phyloP scores from a whole-genome alignment of 352 stramenopile species.

The Pythium dissimile region DNA sequence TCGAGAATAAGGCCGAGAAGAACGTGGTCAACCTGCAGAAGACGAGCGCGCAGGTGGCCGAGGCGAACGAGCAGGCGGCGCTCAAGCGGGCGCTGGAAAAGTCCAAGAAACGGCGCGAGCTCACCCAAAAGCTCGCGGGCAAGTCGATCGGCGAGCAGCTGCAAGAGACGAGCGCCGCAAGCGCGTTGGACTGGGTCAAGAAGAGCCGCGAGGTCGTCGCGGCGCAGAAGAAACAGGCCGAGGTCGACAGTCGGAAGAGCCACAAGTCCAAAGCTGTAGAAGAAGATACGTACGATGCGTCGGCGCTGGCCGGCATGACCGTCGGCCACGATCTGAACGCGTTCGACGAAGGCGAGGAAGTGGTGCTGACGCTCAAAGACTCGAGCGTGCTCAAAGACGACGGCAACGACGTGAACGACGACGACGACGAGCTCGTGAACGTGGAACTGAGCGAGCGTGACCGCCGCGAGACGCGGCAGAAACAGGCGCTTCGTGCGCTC shows the following conservation, averaged over 20 bases:
- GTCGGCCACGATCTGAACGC: constrained; percentile 85
- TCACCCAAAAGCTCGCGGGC: constrained; percentile 63
- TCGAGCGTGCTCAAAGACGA: constrained; percentile 77
- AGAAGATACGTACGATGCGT: constrained; percentile 47
- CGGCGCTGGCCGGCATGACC: constrained; percentile 84
- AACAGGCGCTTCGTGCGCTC: constrained; percentile 34
- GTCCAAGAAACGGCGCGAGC: constrained; percentile 66
- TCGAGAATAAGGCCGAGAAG: constrained; percentile 42
- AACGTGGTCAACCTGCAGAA: constrained; percentile 70
- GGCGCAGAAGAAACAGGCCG: constrained; percentile 11
- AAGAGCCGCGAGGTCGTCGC: constrained; percentile 35
- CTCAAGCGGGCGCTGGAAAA: constrained; percentile 58
- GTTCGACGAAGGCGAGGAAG: constrained; percentile 89
- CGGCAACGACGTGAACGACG: constrained; percentile 78
- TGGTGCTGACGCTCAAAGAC: constrained; percentile 95
- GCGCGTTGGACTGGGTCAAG: constrained; percentile 75
- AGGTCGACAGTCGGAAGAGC: background rate
- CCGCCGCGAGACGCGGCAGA: constrained; percentile 37
- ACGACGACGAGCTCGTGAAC: constrained; percentile 83
- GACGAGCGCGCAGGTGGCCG: constrained; percentile 45
- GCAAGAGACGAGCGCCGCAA: constrained; percentile 25
- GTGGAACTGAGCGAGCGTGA: constrained; percentile 79
- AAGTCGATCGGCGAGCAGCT: constrained; percentile 78
- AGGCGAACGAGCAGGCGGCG: constrained; percentile 40
- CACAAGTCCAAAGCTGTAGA: background rate